Evolutionary conservation across 208 protist genomes (phyloP), one percentile per base, ranked within the genome.

Genomic region (Trypanosoma caninum): DNA sequence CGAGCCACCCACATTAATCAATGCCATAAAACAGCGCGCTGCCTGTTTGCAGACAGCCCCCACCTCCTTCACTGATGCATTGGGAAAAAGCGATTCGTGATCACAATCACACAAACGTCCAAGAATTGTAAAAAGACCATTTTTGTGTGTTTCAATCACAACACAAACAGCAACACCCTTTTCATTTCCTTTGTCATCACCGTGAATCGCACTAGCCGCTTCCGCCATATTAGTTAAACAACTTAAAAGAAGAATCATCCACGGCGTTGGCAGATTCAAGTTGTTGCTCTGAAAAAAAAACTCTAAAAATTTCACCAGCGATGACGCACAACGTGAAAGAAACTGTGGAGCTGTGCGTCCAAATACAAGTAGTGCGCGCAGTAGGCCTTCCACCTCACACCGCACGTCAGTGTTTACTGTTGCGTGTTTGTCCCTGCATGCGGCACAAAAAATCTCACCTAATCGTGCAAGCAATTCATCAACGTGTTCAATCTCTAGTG

Each of bases 301-400:
- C 37, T 74, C 57, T 20, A 77, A 31, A 18, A 72, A 58, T 18
- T 72, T 69, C 48, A 69, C 52, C 11, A 88, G 48, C 3, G 60
- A 45, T 1, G 51, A 18, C 13, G 55, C 64, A 40, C 44, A 60
- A 30, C 52, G 11, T 14, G 54, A 40, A 0, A 59, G 7, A 51
- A 80, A 75, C n/a, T 68, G 44, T 23, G 82, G 78, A 4, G 75
- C 55, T 1, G 68, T 68, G 9, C 56, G 59, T 1, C 62, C 65
- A 54, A 81, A 48, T 1, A 85, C 34, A 27, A 84, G 37, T 30
- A 89, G 56, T 47, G 82, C 74, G 38, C 82, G 78, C 45, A 86
- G 46, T 44, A 74, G 45, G 25, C 70, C 73, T 16, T 74, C 50
- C 1, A 71, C 72, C 18, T 69, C 56, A 34, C 31, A 53, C n/a